Evolutionary conservation across 139 green algal species (phyloP).

Genomic region (Chlorella sp.): DNA sequence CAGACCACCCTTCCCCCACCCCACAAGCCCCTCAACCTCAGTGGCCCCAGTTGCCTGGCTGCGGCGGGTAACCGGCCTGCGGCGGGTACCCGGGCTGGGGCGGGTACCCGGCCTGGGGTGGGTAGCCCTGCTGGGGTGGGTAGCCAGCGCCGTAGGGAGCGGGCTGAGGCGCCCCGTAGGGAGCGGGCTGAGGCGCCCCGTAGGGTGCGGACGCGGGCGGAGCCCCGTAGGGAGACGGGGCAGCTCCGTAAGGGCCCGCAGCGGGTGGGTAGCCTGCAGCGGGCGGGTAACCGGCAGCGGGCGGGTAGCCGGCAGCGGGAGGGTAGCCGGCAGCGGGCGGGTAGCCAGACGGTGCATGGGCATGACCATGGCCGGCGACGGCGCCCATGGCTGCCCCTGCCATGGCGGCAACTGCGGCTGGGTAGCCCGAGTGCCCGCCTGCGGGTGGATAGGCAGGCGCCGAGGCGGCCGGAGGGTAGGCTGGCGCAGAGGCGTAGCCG

Average conservation of each 20-base stretch:
- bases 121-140: not conserved
- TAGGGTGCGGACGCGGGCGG: too few relatives aligned
- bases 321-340: not conserved
- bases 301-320: not conserved
- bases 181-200: too few relatives aligned
- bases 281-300: not conserved
- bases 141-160: not conserved
- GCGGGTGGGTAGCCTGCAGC: not conserved
- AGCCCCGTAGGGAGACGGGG: not conserved
- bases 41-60: too few relatives aligned
- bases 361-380: not conserved
- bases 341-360: not conserved
- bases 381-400: not conserved
- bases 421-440: not conserved
- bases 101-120: not conserved
- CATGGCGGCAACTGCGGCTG: not conserved
- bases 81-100: not conserved
- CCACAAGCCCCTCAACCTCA: too few relatives aligned
- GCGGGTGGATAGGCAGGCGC: not conserved
- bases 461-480: slow-evolving; percentile 1
- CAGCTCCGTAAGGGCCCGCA: not conserved
- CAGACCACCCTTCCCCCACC: too few relatives aligned
- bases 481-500: not conserved
- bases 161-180: too few relatives aligned
- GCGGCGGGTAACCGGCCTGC: too few relatives aligned